Conservation (phyloP, 495 filamentous ascomycete genomes). For the Penicillium angulare region DNA sequence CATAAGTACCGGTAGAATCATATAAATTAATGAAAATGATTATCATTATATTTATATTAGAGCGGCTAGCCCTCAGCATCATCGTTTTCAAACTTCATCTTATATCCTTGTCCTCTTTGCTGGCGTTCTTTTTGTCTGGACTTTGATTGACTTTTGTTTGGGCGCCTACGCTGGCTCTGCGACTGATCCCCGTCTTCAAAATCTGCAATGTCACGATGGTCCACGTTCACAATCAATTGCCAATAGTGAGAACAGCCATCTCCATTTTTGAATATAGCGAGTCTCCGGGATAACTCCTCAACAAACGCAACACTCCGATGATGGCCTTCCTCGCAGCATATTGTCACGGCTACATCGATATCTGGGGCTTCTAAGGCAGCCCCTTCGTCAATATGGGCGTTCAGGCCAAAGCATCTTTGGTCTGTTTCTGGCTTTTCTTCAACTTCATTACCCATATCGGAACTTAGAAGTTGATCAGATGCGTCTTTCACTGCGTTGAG, state of each 20-base stretch:
- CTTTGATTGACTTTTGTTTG: background rate
- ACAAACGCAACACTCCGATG: conserved; percentile 21
- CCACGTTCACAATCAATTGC: background rate
- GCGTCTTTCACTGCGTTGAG: background rate
- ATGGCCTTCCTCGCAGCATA: conserved; percentile 19
- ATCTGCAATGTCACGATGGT: conserved; percentile 7
- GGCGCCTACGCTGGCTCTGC: background rate
- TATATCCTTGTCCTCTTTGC: background rate
- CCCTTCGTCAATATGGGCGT: background rate
- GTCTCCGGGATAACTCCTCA: conserved; percentile 13
- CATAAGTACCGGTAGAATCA: no score
- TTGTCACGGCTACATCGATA: conserved; percentile 9
- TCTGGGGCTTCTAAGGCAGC: background rate
- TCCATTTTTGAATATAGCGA: background rate
- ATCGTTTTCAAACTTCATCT: no score
- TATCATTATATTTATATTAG: no score
- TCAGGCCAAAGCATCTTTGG: background rate
- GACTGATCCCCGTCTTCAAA: background rate
- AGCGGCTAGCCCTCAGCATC: no score
- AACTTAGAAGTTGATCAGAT: background rate
- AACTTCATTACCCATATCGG: no score
- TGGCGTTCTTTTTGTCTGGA: background rate
- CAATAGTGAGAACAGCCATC: background rate
- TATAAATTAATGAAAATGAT: no score
- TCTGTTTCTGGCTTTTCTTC: no score